Evolutionary conservation across 805 yeast genomes (phyloP).

Genomic region (Jamesozyma jinghongensis): DNA sequence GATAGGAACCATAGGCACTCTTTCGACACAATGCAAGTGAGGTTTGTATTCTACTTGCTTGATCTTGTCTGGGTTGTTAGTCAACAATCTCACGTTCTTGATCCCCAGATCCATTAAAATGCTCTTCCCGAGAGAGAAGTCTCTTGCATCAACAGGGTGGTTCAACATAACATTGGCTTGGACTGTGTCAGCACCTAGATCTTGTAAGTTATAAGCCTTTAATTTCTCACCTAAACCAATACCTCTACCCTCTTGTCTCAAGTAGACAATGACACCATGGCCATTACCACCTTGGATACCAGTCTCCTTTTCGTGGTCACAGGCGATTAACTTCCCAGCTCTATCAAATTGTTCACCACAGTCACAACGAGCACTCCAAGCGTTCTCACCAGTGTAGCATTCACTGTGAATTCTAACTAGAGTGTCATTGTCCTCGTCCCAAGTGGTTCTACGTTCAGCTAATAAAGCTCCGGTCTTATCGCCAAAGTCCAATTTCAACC

Average conservation of each 20-base stretch:
- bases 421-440: conserved; percentile 32
- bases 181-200: conserved; percentile 96
- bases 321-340: conserved; percentile 79
- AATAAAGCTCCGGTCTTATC: conserved; percentile 29
- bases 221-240: conserved; percentile 97
- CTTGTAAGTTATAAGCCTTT: conserved; percentile 94
- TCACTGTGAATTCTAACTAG: conserved; percentile 91
- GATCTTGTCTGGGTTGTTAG: conserved; percentile 95
- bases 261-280: conserved; percentile 88
- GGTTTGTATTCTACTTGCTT: conserved; percentile 87
- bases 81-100: conserved; percentile 60
- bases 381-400: conserved; percentile 98
- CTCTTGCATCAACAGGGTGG: conserved; percentile 98
- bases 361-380: conserved; percentile 98
- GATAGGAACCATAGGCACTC: conserved; percentile 95
- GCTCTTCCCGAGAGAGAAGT: conserved; percentile 89
- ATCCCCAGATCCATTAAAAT: conserved; percentile 78
- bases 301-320: conserved; percentile 21
- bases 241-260: conserved; percentile 98
- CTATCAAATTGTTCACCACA: conserved; percentile 99
- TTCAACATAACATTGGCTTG: conserved; percentile 86
- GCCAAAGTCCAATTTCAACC: conserved; percentile 35
- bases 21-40: conserved; percentile 64
- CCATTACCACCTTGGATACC: conserved; percentile 51
- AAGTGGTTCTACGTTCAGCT: conserved; percentile 15